These are phyloP conservation scores for Vanrija humicola DNA, from an alignment of 1,284 basidiomycete species.

Conservation along the genomic window DNA sequence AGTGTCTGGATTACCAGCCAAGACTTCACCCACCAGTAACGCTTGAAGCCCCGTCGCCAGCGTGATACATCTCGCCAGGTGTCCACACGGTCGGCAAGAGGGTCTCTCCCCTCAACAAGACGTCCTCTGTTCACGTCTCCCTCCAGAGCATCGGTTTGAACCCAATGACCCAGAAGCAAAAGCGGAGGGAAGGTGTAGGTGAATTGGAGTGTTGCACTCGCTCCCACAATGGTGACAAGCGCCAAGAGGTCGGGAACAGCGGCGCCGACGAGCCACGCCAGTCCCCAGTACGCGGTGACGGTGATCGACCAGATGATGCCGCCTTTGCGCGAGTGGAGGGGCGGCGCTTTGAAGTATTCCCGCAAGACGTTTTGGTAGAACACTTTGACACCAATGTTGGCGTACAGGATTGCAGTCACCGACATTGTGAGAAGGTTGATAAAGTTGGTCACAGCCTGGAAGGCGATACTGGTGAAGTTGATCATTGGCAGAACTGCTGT, in stretches of 20 bases:
- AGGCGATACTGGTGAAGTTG: constrained; percentile 54
- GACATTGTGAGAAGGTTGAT: constrained; percentile 46
- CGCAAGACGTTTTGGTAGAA: constrained; percentile 46
- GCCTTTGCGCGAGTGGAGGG: constrained; percentile 51
- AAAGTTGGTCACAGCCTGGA: constrained; percentile 53
- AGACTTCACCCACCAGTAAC: constrained; percentile 1
- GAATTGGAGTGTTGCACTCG: background rate
- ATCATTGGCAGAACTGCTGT: constrained; percentile 57
- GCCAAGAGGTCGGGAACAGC: constrained; percentile 60
- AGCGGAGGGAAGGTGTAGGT: constrained; percentile 3
- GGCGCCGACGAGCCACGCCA: constrained; percentile 59
- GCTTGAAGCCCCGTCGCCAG: constrained; percentile 1
- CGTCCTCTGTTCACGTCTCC: background rate
- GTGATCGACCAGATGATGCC: constrained; percentile 52
- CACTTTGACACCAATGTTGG: constrained; percentile 53
- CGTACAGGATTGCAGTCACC: constrained; percentile 61
- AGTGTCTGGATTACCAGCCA: background rate
- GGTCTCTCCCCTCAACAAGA: background rate
- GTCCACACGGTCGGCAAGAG: background rate
- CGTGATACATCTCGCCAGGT: background rate
- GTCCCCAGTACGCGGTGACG: constrained; percentile 30
- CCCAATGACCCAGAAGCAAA: constrained; percentile 6
- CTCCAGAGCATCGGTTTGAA: constrained; percentile 1
- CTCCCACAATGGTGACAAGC: constrained; percentile 56
- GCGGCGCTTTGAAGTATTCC: constrained; percentile 55